Evolutionary conservation across 192 early-diverging fungal species (phyloP).

Genomic region (Gaertneriomyces semiglobifer): DNA sequence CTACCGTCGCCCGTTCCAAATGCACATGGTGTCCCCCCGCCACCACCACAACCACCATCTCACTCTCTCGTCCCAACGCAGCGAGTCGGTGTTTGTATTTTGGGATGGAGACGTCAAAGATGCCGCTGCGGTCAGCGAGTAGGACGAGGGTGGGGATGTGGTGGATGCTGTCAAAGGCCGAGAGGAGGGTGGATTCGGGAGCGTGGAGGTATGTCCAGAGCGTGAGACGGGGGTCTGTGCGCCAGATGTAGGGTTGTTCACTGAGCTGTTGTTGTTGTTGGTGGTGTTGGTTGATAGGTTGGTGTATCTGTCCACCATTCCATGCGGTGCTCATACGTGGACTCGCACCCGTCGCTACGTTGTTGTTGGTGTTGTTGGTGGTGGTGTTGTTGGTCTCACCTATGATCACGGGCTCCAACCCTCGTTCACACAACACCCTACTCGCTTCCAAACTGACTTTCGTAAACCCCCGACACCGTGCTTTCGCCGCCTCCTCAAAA

Average conservation of each 20-base stretch:
- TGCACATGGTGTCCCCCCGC: constrained; percentile 40
- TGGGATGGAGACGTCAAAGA: constrained; percentile 17
- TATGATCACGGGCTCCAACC: constrained; percentile 18
- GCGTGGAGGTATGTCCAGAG: constrained; percentile 36
- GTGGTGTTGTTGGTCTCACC: background rate
- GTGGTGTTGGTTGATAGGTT: background rate
- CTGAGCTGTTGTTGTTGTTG: background rate
- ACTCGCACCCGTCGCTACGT: background rate
- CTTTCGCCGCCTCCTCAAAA: constrained; percentile 36
- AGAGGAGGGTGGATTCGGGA: constrained; percentile 25
- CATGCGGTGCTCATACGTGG: too few relatives aligned
- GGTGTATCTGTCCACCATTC: background rate
- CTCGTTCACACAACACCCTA: constrained; percentile 34
- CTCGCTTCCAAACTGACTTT: constrained; percentile 35
- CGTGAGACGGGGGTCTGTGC: constrained; percentile 35
- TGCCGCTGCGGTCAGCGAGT: constrained; percentile 11
- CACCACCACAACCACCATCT: constrained; percentile 7
- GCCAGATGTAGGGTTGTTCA: constrained; percentile 24
- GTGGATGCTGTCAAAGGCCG: constrained; percentile 20
- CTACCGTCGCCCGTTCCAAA: constrained; percentile 31
- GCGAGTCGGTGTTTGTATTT: constrained; percentile 18
- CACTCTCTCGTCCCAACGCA: constrained; percentile 10
- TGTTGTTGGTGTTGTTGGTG: too few relatives aligned
- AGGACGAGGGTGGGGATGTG: constrained; percentile 19
- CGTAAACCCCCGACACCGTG: constrained; percentile 34